These are phyloP conservation scores for Lecanicillium sp. DNA, from an alignment of 2,329 filamentous ascomycete genomes.

Conservation along the genomic window DNA sequence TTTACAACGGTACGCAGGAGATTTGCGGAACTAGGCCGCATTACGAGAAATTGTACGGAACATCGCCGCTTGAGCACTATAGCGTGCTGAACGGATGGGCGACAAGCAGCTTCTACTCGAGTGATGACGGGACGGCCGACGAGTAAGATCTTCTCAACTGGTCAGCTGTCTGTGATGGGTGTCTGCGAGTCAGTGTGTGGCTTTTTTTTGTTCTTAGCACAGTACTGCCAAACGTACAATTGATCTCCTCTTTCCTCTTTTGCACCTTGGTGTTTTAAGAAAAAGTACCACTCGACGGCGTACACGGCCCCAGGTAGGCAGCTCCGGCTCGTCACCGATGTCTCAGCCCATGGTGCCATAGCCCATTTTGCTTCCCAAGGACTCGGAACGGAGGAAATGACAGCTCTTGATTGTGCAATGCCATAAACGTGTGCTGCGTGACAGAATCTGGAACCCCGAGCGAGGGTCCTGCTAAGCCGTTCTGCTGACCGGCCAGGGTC, in stretches of 20 bases:
- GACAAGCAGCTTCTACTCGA: conserved; percentile 27
- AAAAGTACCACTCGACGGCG: neutral
- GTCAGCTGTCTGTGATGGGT: neutral
- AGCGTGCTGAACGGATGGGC: conserved; percentile 32
- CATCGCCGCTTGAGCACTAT: conserved; percentile 28
- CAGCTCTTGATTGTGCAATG: conserved; percentile 1
- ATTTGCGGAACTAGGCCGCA: conserved; percentile 19
- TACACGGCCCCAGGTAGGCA: neutral
- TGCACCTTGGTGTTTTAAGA: neutral
- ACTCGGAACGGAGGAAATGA: conserved; percentile 10
- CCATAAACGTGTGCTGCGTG: conserved; percentile 9
- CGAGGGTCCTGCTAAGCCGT: no score
- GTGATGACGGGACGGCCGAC: neutral
- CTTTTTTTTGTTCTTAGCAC: conserved; percentile 2
- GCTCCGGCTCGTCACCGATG: neutral
- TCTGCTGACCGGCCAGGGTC: no score
- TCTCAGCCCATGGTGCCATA: neutral
- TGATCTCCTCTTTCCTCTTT: neutral
- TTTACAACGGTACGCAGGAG: conserved; percentile 9
- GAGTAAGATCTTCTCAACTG: neutral
- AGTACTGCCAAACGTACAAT: neutral
- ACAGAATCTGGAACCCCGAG: neutral
- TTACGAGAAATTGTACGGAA: conserved; percentile 24
- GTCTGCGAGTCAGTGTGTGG: neutral
- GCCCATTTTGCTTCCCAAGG: conserved; percentile 2